Percentiles rank a stretch among this genome's conserved stretches.
Evolutionary conservation across 1,284 basidiomycete species (phyloP).

Genomic region (Trichosporon ovoides): DNA sequence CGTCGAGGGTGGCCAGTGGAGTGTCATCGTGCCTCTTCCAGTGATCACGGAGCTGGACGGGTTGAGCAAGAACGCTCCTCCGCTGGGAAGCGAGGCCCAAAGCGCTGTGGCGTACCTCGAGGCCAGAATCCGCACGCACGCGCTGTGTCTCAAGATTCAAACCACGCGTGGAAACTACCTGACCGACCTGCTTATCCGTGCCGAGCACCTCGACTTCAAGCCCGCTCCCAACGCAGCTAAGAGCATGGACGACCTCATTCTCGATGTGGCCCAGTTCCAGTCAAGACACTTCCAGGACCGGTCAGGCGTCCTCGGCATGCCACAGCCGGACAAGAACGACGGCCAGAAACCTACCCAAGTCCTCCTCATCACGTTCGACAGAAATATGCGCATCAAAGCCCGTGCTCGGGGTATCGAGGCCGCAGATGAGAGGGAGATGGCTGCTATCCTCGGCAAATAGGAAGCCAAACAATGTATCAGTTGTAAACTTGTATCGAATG

Average conservation of each 20-base stretch:
- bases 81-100: slow-evolving; percentile 61
- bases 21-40: slow-evolving; percentile 81
- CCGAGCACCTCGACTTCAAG: slow-evolving; percentile 73
- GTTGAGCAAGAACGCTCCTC: slow-evolving; percentile 62
- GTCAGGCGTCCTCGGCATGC: slow-evolving; percentile 59
- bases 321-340: slow-evolving; percentile 1
- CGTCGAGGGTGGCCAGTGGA: slow-evolving; percentile 78
- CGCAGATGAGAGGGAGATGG: slow-evolving; percentile 47
- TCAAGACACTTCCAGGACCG: slow-evolving; percentile 86
- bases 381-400: slow-evolving; percentile 58
- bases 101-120: slow-evolving; percentile 70
- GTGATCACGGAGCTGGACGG: slow-evolving; percentile 73
- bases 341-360: slow-evolving; percentile 64
- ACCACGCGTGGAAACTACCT: slow-evolving; percentile 94
- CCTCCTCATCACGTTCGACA: slow-evolving; percentile 81
- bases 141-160: slow-evolving; percentile 80
- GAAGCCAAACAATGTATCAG: no score
- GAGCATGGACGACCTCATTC: slow-evolving; percentile 90
- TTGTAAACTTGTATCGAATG: not conserved
- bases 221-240: slow-evolving; percentile 37
- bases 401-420: slow-evolving; percentile 43
- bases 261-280: slow-evolving; percentile 88
- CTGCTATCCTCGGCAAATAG: slow-evolving; percentile 32
- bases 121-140: slow-evolving; percentile 65
- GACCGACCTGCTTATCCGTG: slow-evolving; percentile 71